Evolutionary conservation across 2,329 filamentous ascomycete species (phyloP).

Genomic region (Colletotrichum gigasporum): DNA sequence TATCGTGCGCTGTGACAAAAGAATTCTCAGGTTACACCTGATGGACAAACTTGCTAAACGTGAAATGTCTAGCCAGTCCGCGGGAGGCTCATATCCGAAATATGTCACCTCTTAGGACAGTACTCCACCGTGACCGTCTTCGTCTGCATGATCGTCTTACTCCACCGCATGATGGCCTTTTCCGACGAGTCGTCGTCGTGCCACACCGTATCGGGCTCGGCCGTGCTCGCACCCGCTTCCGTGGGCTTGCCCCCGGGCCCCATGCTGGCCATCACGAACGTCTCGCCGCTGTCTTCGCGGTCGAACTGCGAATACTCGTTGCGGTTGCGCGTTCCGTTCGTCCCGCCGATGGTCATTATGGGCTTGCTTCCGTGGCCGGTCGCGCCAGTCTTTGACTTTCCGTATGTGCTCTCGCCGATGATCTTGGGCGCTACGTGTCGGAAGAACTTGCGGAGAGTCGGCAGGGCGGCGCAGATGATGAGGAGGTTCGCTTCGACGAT

Average conservation of each 20-base stretch:
- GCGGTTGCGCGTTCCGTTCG: background rate
- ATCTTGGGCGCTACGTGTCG: conserved; percentile 39
- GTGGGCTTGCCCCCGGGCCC: background rate
- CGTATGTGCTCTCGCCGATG: conserved; percentile 19
- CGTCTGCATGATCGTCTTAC: conserved; percentile 13
- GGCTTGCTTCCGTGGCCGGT: background rate
- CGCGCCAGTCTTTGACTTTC: conserved; percentile 1
- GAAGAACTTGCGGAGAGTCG: conserved; percentile 47
- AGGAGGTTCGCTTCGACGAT: conserved; percentile 47
- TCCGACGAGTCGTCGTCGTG: background rate
- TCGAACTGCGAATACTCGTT: conserved; percentile 6
- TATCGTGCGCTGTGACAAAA: too few relatives aligned
- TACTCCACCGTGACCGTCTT: conserved; percentile 22
- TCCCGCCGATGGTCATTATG: background rate
- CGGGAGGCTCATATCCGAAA: too few relatives aligned
- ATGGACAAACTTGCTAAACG: too few relatives aligned
- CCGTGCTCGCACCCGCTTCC: background rate
- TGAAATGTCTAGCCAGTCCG: background rate
- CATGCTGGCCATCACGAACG: conserved; percentile 3
- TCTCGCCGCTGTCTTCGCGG: background rate
- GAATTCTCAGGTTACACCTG: too few relatives aligned
- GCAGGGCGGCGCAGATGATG: conserved; percentile 46
- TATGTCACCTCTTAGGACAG: background rate
- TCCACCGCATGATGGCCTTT: background rate
- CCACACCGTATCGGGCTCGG: background rate